Percentiles rank a stretch among this genome's conserved stretches.
phyloP scores from a whole-genome alignment of 2,329 filamentous ascomycete species.

The Fonsecaea multimorphosa region DNA sequence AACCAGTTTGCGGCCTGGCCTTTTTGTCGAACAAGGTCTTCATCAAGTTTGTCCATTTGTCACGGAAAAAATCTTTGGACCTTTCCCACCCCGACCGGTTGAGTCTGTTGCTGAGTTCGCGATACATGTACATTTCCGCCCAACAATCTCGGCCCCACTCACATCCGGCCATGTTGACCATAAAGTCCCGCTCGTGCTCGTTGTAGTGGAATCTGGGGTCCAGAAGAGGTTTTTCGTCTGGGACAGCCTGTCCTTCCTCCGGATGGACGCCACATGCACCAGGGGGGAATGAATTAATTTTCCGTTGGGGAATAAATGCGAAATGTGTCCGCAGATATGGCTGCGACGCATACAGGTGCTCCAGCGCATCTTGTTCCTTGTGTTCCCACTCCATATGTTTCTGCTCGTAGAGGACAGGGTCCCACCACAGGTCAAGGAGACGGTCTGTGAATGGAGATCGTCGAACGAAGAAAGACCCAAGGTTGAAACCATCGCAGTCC shows the following conservation, averaged over 20 bases:
- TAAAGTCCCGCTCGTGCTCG: conserved; percentile 82
- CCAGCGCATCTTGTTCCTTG: conserved; percentile 95
- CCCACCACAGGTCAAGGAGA: conserved; percentile 96
- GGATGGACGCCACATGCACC: conserved; percentile 72
- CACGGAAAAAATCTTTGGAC: conserved; percentile 45
- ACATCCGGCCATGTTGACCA: conserved; percentile 98
- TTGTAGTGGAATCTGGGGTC: conserved; percentile 84
- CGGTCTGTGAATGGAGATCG: conserved; percentile 89
- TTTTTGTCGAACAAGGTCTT: not conserved
- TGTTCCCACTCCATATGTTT: conserved; percentile 99
- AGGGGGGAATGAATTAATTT: conserved; percentile 90
- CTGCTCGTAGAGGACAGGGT: conserved; percentile 95
- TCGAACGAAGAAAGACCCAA: conserved; percentile 91
- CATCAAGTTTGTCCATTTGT: conserved; percentile 22
- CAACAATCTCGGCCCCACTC: conserved; percentile 97
- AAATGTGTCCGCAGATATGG: conserved; percentile 90
- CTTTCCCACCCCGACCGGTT: conserved; percentile 84
- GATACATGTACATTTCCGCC: conserved; percentile 96
- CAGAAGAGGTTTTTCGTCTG: conserved; percentile 25
- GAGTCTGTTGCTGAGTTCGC: conserved; percentile 85
- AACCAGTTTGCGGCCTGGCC: not conserved
- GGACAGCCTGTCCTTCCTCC: conserved; percentile 14
- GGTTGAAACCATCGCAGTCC: conserved; percentile 94
- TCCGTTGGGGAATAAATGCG: conserved; percentile 87
- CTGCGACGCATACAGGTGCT: conserved; percentile 88